A percentile compares a stretch with the other conserved stretches of the same genome.
These are phyloP conservation scores for Aspergillus biplanus DNA, from an alignment of 495 filamentous ascomycete genomes.

Conservation along the genomic window DNA sequence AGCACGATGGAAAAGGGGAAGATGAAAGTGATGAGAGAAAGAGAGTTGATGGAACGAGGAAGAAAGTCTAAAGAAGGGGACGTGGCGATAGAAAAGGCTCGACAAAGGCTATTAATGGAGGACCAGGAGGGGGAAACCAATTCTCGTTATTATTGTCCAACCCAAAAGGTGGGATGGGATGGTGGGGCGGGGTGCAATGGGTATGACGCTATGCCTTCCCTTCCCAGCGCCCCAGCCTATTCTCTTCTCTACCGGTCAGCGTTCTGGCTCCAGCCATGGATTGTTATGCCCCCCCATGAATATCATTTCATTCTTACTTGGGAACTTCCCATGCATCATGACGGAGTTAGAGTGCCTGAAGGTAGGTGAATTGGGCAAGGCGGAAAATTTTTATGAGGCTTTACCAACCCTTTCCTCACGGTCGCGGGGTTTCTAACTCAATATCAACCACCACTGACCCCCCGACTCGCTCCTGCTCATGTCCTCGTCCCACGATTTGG, in stretches of 20 bases:
- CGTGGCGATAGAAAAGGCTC: constrained; percentile 33
- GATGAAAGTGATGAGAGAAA: constrained; percentile 19
- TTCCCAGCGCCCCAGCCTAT: neutral
- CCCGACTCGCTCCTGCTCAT: no score
- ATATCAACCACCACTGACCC: no score
- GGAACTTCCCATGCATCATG: no score
- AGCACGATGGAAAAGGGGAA: constrained; percentile 23
- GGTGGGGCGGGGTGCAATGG: constrained; percentile 20
- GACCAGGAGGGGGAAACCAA: constrained; percentile 8
- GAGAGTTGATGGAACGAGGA: constrained; percentile 23
- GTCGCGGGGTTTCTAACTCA: no score
- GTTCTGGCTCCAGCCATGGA: neutral
- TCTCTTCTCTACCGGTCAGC: neutral
- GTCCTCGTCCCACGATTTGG: no score
- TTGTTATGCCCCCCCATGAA: neutral
- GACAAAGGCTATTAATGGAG: constrained; percentile 4
- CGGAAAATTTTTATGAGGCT: no score
- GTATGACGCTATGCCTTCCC: constrained; percentile 23
- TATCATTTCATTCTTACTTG: no score
- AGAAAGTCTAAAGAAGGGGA: constrained; percentile 20
- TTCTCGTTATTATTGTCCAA: neutral
- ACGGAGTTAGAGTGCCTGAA: no score
- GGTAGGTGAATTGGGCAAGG: no score
- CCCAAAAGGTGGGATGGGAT: constrained; percentile 27
- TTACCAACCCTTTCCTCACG: no score